Percentiles rank a stretch among this genome's conserved stretches.
These are phyloP conservation scores for Fomitopsis schrenkii DNA, from an alignment of 1,284 basidiomycete species.

Conservation along the genomic window DNA sequence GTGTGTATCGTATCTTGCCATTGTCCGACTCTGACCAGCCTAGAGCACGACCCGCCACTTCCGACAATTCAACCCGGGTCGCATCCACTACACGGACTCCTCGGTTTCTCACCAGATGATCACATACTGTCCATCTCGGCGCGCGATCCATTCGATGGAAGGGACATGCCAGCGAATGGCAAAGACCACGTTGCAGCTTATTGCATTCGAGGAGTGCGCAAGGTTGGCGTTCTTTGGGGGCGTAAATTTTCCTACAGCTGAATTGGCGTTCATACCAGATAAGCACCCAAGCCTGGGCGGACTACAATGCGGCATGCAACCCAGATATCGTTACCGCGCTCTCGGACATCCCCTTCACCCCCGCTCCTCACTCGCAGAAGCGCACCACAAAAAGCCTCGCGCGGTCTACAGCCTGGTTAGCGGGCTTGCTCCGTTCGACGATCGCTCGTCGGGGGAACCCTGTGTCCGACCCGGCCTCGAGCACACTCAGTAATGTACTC, in stretches of 20 bases:
- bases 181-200: conserved; percentile 50
- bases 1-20: neutral
- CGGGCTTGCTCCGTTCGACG: conserved; percentile 36
- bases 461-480: neutral
- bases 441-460: neutral
- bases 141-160: conserved; percentile 59
- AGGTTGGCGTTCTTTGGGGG: conserved; percentile 36
- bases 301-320: conserved; percentile 44
- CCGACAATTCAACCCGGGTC: conserved; percentile 49
- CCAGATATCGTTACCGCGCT: conserved; percentile 74
- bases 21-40: conserved; percentile 32
- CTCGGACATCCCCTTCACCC: conserved; percentile 63
- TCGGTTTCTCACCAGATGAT: conserved; percentile 45
- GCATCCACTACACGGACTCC: conserved; percentile 52
- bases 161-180: conserved; percentile 68
- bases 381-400: conserved; percentile 71
- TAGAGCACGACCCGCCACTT: conserved; percentile 58
- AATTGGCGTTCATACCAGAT: conserved; percentile 39
- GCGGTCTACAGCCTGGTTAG: conserved; percentile 60
- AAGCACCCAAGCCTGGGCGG: conserved; percentile 48
- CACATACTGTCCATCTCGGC: conserved; percentile 59
- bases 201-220: conserved; percentile 67
- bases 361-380: conserved; percentile 65
- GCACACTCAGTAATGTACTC: conserved; percentile 39
- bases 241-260: neutral